Evolutionary conservation across 202 grass and related monocot species (phyloP).

Genomic region (Miscanthus sacchariflorus): DNA sequence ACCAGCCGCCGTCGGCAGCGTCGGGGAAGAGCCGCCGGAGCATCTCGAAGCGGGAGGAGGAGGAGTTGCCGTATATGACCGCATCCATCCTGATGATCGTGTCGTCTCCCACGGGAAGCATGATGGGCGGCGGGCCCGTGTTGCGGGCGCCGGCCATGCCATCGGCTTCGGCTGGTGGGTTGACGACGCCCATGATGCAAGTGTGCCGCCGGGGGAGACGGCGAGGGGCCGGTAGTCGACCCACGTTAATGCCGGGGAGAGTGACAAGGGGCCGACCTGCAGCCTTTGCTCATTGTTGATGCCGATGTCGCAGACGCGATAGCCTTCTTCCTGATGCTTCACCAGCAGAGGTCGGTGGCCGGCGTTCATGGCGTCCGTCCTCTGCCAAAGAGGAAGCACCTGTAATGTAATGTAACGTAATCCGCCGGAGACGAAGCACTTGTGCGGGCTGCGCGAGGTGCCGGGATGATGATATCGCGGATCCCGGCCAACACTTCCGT

Average conservation of each 20-base stretch:
- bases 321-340: neutral
- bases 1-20: neutral
- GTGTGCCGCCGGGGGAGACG: neutral
- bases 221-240: neutral
- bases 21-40: neutral
- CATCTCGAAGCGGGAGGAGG: neutral
- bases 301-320: neutral
- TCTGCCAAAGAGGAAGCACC: no score
- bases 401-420: no score
- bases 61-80: neutral
- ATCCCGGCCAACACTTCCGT: no score
- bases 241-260: neutral
- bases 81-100: neutral
- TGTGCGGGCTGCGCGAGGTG: no score
- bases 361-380: neutral
- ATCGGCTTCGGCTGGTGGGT: neutral
- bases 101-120: conserved; percentile 28
- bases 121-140: neutral
- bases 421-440: no score
- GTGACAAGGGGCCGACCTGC: neutral
- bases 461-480: no score
- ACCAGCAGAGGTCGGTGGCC: neutral
- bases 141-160: neutral
- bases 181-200: neutral
- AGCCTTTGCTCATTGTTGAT: neutral